phyloP scores from a whole-genome alignment of 768 basidiomycete species.

The Crassisporium funariophilum region DNA sequence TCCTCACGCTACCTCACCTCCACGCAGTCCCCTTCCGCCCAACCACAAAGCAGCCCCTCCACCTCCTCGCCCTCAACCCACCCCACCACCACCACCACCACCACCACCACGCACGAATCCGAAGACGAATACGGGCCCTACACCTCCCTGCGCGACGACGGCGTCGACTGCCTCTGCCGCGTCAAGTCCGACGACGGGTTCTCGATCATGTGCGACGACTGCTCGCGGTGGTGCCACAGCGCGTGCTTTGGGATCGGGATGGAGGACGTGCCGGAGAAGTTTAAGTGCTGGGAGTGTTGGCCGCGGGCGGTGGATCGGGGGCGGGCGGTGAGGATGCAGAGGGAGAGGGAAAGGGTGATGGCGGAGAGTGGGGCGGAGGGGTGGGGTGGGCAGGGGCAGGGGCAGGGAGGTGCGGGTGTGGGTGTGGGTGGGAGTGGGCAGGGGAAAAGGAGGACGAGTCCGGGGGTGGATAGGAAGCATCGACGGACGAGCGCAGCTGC shows the following conservation, averaged over 20 bases:
- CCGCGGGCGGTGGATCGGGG: constrained; percentile 42
- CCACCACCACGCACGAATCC: too few species aligned
- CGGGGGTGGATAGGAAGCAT: constrained; percentile 33
- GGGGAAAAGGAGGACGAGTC: constrained; percentile 35
- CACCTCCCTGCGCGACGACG: too few species aligned
- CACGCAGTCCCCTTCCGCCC: too few species aligned
- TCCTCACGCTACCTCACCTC: too few species aligned
- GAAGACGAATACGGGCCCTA: too few species aligned
- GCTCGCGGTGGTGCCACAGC: constrained; percentile 83
- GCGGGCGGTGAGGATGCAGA: constrained; percentile 23
- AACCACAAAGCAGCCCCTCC: too few species aligned
- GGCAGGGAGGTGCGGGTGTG: constrained; percentile 38
- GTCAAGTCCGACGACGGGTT: constrained; percentile 79
- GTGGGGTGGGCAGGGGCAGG: constrained; percentile 38
- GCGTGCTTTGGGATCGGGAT: constrained; percentile 71
- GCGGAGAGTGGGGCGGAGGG: constrained; percentile 37
- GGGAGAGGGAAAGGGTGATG: constrained; percentile 28
- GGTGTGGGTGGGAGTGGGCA: constrained; percentile 25
- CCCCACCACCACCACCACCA: too few species aligned
- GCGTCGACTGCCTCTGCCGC: constrained; percentile 75
- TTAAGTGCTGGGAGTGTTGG: constrained; percentile 57
- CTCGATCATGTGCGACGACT: constrained; percentile 83
- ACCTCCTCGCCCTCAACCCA: too few species aligned
- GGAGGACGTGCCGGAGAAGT: constrained; percentile 69
- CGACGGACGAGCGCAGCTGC: constrained; percentile 35